Conservation (phyloP, 2,329 filamentous ascomycete genomes). For the Daldinia eschscholtzii region DNA sequence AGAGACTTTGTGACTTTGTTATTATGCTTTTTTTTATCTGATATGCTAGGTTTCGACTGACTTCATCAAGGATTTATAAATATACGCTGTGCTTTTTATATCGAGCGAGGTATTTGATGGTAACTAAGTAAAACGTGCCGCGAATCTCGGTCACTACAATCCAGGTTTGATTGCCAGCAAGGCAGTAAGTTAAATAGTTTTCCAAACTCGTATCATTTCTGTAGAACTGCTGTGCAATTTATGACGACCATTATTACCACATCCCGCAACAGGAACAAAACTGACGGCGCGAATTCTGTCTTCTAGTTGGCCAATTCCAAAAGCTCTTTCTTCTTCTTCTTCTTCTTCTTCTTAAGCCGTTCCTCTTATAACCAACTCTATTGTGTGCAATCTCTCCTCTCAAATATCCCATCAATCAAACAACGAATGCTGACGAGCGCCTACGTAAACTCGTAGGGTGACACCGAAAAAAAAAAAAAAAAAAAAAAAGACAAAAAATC, state of each 20-base stretch:
- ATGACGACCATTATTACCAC: neutral
- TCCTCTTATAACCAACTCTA: too few species aligned
- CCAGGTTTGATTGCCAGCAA: too few species aligned
- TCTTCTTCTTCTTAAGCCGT: too few species aligned
- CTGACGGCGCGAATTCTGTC: neutral
- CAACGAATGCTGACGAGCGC: too few species aligned
- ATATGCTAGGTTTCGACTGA: neutral
- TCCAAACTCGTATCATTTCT: neutral
- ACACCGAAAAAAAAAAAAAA: neutral
- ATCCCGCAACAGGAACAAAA: neutral
- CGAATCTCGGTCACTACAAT: too few species aligned
- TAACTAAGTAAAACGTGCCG: neutral
- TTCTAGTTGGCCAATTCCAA: neutral
- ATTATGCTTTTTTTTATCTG: neutral
- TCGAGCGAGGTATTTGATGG: neutral
- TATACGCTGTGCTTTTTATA: constrained; percentile 3
- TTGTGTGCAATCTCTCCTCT: too few species aligned
- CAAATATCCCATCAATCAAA: too few species aligned
- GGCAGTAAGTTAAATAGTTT: neutral
- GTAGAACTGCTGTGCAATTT: neutral
- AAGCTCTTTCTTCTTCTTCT: neutral
- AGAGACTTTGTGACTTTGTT: neutral
- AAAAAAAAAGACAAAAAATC: neutral
- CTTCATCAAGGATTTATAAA: neutral
- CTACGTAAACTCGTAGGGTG: constrained; percentile 2